phyloP scores from a whole-genome alignment of 176 grass and related monocot species.

The Aegilops umbellulata region DNA sequence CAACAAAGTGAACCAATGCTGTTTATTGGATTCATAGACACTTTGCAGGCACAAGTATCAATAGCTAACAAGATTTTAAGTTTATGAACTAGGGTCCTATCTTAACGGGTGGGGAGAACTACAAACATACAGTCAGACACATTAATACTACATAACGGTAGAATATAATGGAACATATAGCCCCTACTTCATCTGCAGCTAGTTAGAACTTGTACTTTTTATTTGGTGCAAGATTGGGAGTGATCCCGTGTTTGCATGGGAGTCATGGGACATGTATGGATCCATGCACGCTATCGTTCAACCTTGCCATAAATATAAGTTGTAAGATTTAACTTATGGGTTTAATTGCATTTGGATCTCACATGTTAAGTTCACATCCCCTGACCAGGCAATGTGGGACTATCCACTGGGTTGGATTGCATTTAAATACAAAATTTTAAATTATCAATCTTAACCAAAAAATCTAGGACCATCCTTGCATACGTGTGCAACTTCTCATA shows the following conservation, averaged over 20 bases:
- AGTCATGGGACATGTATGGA: not conserved
- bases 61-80: not conserved
- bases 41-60: not conserved
- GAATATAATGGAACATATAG: not conserved
- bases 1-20: not conserved
- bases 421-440: not conserved
- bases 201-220: not conserved
- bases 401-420: not conserved
- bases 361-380: not conserved
- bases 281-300: not conserved
- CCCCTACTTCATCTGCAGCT: not conserved
- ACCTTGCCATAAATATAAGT: not conserved
- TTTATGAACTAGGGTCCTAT: not conserved
- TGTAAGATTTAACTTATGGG: not conserved
- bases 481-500: not conserved
- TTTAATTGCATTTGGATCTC: constrained; percentile 10
- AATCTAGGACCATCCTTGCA: not conserved
- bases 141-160: not conserved
- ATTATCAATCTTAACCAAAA: not conserved
- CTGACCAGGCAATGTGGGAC: not conserved
- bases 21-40: not conserved
- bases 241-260: not conserved
- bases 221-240: not conserved
- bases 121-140: not conserved
- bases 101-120: not conserved